A percentile compares a stretch with the other conserved stretches of the same genome.
phyloP scores from a whole-genome alignment of 148 eudicot genomes.

The Arbutus unedo region DNA sequence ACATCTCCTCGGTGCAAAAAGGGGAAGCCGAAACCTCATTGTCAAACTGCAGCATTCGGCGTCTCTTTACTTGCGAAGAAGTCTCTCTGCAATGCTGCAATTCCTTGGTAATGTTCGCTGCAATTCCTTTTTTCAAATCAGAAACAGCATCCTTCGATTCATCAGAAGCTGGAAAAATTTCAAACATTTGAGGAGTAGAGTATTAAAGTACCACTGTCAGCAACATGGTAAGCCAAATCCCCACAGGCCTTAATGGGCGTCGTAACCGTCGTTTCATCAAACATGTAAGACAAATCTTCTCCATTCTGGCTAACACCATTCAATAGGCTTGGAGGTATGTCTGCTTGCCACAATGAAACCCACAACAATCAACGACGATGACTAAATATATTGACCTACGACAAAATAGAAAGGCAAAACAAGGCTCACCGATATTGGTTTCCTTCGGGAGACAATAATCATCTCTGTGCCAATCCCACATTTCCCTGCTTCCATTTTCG shows the following conservation, averaged over 20 bases:
- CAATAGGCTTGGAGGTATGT: slow-evolving; percentile 46
- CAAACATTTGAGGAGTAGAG: neutral
- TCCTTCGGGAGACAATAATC: slow-evolving; percentile 38
- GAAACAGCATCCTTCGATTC: neutral
- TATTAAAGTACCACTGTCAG: slow-evolving; percentile 31
- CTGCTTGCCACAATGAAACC: slow-evolving; percentile 25
- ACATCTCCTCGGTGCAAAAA: slow-evolving; percentile 39
- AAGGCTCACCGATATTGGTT: slow-evolving; percentile 42
- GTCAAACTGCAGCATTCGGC: slow-evolving; percentile 68
- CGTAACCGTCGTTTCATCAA: slow-evolving; percentile 59
- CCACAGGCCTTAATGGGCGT: slow-evolving; percentile 85
- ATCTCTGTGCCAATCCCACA: slow-evolving; percentile 59
- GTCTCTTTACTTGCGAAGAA: slow-evolving; percentile 70
- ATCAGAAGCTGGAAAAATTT: neutral
- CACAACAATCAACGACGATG: neutral
- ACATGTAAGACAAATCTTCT: slow-evolving; percentile 51
- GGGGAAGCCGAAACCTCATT: slow-evolving; percentile 35
- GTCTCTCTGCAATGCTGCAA: slow-evolving; percentile 34
- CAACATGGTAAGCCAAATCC: slow-evolving; percentile 44
- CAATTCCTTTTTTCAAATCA: slow-evolving; percentile 19
- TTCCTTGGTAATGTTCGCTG: slow-evolving; percentile 52
- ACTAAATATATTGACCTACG: neutral
- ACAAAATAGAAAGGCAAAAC: neutral
- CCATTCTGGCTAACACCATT: slow-evolving; percentile 42
- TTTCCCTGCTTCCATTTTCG: slow-evolving; percentile 29